phyloP scores from a whole-genome alignment of 768 basidiomycete genomes.

The Myochromella boudieri region DNA sequence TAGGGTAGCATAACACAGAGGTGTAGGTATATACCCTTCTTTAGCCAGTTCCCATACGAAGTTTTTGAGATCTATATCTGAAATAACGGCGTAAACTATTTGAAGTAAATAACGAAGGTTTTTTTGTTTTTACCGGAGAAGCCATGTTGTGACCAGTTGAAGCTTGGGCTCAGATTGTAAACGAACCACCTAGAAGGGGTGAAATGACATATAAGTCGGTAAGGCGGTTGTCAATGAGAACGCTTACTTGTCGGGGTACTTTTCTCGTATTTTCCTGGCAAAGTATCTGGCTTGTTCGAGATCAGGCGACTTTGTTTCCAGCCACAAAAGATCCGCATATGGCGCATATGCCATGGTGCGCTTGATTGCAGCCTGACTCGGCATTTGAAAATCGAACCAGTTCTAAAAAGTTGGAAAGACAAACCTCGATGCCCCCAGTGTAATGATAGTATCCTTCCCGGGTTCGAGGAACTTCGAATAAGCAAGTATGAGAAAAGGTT shows the following conservation, averaged over 20 bases:
- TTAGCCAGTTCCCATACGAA: constrained; percentile 91
- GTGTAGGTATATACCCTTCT: constrained; percentile 59
- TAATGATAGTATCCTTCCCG: constrained; percentile 92
- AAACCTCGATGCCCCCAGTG: constrained; percentile 71
- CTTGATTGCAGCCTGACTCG: constrained; percentile 66
- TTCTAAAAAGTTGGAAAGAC: constrained; percentile 7
- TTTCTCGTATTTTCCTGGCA: constrained; percentile 69
- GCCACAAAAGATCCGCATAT: constrained; percentile 88
- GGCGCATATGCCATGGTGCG: constrained; percentile 80
- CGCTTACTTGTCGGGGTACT: constrained; percentile 71
- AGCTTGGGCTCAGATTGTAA: constrained; percentile 92
- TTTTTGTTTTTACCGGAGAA: constrained; percentile 62
- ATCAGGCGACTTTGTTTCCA: constrained; percentile 90
- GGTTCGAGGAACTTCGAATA: constrained; percentile 70
- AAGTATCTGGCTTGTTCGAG: constrained; percentile 78
- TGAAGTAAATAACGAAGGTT: no score
- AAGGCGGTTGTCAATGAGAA: neutral
- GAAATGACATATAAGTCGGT: neutral
- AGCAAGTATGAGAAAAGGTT: constrained; percentile 3
- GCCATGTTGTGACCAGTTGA: constrained; percentile 88
- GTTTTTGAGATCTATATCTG: constrained; percentile 74
- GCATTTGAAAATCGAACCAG: neutral
- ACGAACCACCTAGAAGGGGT: constrained; percentile 66
- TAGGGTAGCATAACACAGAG: constrained; percentile 1
- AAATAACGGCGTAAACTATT: no score